Evolutionary conservation across 2,329 filamentous ascomycete species (phyloP), one percentile per base, ranked within the genome.

Genomic region (Cordyceps sp.): DNA sequence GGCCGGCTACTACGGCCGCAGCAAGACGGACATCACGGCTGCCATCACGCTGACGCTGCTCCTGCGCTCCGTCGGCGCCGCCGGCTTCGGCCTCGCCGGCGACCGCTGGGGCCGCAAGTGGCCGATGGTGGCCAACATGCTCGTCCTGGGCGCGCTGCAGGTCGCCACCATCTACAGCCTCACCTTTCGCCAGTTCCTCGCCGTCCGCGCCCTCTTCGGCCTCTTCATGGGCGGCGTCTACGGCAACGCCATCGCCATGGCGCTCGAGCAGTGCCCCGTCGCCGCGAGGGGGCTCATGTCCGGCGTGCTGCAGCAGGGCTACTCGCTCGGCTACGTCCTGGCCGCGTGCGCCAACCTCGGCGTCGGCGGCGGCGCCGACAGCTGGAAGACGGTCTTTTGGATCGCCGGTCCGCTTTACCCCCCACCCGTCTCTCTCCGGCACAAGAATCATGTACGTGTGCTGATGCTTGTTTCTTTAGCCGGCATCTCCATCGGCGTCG

Each of bases 181-280:
- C 0, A 85, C 76, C 0, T 90, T 83, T 48, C 51, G 66, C 33
- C 69, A 82, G 44, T 86, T 86, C 50, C 57, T 85, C n/a, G 78
- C 71, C 8, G 78, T 84, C 1, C 64, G 80, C 31, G 70, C 71
- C 38, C 54, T 84, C 10, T 85, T 84, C 43, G 80, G 80, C 15
- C 58, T 85, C 10, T 81, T 82, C 53, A 85, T 85, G 79, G 80
- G 79, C 24, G 80, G 80, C 42, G 73, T 85, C 10, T 84, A 83
- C 50, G 80, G 79, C 23, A 82, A 83, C 44, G 78, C 78, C 23
- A 76, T 81, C 28, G 77, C 78, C 30, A 85, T 82, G 71, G 78
- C 78, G 1, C 60, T 85, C 8, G 80, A 85, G 47, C 74, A 78
- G 43, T 78, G 73, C 53, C 75, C 73, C 61, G 66, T 57, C 54